Conservation (phyloP, 257 asterid genomes). For the Parsonsia alboflavescens region DNA sequence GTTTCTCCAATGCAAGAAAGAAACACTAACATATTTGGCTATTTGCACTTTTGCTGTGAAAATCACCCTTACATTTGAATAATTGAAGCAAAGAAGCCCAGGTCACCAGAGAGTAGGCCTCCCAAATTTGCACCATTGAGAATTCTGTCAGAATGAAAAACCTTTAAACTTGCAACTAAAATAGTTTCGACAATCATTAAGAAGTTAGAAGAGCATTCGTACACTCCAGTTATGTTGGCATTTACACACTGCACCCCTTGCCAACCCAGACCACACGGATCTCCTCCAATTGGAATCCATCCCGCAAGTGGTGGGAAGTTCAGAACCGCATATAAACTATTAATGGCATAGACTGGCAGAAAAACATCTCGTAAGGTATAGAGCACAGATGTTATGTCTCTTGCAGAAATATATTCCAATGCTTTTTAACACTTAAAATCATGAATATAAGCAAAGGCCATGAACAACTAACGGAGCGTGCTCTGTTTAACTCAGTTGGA, state of each 20-base stretch:
- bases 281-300: slow-evolving; percentile 76
- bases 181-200: neutral
- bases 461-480: neutral
- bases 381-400: neutral
- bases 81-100: slow-evolving; percentile 64
- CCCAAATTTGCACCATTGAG: slow-evolving; percentile 54
- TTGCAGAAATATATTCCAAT: neutral
- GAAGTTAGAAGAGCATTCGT: slow-evolving; percentile 19
- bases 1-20: slow-evolving; percentile 1
- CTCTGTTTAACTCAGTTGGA: neutral
- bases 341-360: slow-evolving; percentile 65
- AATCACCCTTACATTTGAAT: slow-evolving; percentile 50
- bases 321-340: slow-evolving; percentile 57
- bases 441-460: neutral
- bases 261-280: slow-evolving; percentile 90
- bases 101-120: slow-evolving; percentile 53
- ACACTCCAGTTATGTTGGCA: slow-evolving; percentile 68
- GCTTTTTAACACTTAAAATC: neutral
- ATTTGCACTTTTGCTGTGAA: neutral
- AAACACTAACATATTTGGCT: neutral
- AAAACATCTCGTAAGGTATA: neutral
- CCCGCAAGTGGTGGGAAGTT: slow-evolving; percentile 65
- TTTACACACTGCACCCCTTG: slow-evolving; percentile 85
- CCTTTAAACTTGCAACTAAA: slow-evolving; percentile 3
- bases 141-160: slow-evolving; percentile 35